Evolutionary conservation across 1,284 basidiomycete genomes (phyloP).

Genomic region (Bondarzewia mesenterica): DNA sequence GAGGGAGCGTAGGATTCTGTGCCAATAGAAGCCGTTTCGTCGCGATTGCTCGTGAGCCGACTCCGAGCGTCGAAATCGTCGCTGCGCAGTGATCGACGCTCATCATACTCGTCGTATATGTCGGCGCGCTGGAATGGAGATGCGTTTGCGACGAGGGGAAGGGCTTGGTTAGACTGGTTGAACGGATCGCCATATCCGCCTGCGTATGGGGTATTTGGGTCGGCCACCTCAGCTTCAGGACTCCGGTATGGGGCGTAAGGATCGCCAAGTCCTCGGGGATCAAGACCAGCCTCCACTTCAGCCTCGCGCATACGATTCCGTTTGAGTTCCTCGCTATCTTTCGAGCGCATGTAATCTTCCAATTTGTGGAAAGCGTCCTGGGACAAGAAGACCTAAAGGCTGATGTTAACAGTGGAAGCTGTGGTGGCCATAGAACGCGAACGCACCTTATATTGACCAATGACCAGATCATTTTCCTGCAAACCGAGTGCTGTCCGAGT

Average conservation of each 20-base stretch:
- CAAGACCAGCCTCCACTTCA: constrained; percentile 69
- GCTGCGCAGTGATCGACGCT: constrained; percentile 65
- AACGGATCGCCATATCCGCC: constrained; percentile 41
- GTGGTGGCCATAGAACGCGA: too few species aligned
- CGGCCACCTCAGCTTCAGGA: constrained; percentile 24
- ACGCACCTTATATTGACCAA: constrained; percentile 74
- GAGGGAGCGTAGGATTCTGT: constrained; percentile 91
- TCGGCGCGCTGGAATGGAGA: constrained; percentile 69
- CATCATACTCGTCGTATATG: constrained; percentile 71
- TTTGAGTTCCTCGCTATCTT: constrained; percentile 81
- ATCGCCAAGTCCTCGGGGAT: constrained; percentile 60
- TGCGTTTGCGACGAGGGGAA: constrained; percentile 73
- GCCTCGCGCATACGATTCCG: constrained; percentile 67
- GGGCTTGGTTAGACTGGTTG: constrained; percentile 47
- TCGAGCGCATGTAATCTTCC: constrained; percentile 79
- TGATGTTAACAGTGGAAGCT: background rate
- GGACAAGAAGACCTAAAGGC: constrained; percentile 77
- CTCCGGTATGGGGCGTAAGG: constrained; percentile 70
- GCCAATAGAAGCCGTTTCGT: constrained; percentile 74
- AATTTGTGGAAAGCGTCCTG: constrained; percentile 84
- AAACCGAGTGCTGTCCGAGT: constrained; percentile 58
- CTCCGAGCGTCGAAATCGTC: constrained; percentile 74
- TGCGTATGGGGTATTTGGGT: constrained; percentile 38
- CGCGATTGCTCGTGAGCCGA: constrained; percentile 64
- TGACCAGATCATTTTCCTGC: constrained; percentile 67